A percentile compares a stretch with the other conserved stretches of the same genome.
These are phyloP conservation scores for Ascocoryne sarcoides DNA, from an alignment of 2,329 filamentous ascomycete species.

Conservation along the genomic window DNA sequence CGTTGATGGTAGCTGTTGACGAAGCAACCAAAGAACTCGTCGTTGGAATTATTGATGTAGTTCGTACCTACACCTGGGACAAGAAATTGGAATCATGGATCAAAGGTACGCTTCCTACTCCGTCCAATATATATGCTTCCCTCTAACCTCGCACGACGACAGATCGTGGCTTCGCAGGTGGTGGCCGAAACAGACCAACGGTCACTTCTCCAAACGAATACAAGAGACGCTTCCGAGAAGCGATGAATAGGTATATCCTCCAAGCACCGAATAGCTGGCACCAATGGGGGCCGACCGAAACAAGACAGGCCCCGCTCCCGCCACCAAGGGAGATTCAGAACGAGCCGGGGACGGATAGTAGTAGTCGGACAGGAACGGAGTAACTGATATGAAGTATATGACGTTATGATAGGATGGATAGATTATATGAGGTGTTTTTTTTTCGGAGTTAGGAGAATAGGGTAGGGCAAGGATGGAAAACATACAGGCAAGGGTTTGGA, in stretches of 20 bases:
- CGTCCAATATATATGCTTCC: not conserved
- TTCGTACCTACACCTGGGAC: slow-evolving; percentile 98
- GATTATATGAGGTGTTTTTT: no score
- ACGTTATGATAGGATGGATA: no score
- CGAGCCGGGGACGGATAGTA: not conserved
- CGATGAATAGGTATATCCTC: slow-evolving; percentile 76
- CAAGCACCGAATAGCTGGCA: slow-evolving; percentile 24
- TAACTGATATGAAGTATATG: no score
- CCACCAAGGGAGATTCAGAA: not conserved
- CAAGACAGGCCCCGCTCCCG: not conserved
- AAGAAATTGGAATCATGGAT: slow-evolving; percentile 99
- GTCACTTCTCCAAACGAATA: slow-evolving; percentile 96
- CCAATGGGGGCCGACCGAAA: slow-evolving; percentile 9
- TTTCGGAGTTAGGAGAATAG: no score
- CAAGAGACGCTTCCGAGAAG: slow-evolving; percentile 88
- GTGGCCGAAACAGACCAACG: slow-evolving; percentile 75
- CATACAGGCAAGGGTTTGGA: no score
- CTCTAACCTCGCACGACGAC: not conserved
- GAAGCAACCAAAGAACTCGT: slow-evolving; percentile 83
- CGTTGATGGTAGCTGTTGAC: slow-evolving; percentile 95
- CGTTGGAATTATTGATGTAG: slow-evolving; percentile 97
- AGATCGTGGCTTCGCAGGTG: slow-evolving; percentile 74
- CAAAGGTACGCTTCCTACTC: slow-evolving; percentile 41
- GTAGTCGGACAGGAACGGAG: no score
- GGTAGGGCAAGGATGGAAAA: no score